A percentile compares a stretch with the other conserved stretches of the same genome.
Conservation (phyloP, 2,329 filamentous ascomycete genomes). For the Botryotinia narcissicola region DNA sequence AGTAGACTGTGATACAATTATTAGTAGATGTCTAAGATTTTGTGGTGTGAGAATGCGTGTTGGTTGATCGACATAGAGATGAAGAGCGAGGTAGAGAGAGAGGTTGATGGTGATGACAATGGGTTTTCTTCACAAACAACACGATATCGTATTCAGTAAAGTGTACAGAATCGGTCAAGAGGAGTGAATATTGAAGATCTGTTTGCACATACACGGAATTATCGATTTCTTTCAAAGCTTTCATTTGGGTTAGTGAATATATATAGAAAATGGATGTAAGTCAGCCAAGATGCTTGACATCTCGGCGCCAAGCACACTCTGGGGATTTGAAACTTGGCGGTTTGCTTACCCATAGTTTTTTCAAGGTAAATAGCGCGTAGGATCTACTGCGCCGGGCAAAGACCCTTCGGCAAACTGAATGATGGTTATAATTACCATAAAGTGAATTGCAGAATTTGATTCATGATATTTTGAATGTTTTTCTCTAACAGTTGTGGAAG, state of each 20-base stretch:
- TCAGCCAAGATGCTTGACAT: constrained; percentile 23
- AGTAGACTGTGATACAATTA: constrained; percentile 31
- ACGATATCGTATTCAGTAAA: neutral
- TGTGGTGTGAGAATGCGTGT: neutral
- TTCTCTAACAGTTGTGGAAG: neutral
- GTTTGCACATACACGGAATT: constrained; percentile 33
- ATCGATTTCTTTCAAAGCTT: constrained; percentile 34
- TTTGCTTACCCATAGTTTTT: neutral
- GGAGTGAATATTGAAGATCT: neutral
- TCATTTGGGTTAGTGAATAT: constrained; percentile 15
- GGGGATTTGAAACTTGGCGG: constrained; percentile 12
- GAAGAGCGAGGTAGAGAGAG: neutral
- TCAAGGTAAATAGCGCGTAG: neutral
- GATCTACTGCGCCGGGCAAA: constrained; percentile 16
- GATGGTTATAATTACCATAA: neutral
- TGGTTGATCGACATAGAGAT: neutral
- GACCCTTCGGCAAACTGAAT: neutral
- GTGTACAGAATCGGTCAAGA: neutral
- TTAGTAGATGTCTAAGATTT: constrained; percentile 24
- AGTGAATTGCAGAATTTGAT: neutral
- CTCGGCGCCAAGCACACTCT: constrained; percentile 25
- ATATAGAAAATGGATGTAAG: neutral
- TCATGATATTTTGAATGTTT: neutral
- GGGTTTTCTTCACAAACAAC: neutral
- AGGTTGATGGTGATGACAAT: neutral